These are phyloP conservation scores for Paracamarosporium sp. DNA, from an alignment of 2,329 filamentous ascomycete species.

Conservation along the genomic window DNA sequence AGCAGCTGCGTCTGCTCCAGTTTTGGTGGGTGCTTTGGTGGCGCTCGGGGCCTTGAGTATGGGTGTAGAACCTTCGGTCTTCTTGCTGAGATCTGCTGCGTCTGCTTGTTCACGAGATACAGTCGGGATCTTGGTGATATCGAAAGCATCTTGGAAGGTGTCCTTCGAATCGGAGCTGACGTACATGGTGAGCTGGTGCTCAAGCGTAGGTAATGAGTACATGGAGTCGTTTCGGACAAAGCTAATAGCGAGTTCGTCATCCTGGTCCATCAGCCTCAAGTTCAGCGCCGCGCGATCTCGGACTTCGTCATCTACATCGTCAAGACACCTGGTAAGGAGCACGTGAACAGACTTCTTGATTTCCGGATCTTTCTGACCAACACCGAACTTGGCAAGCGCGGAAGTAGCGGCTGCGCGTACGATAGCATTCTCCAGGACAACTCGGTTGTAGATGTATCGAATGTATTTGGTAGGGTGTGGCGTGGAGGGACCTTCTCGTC, in stretches of 20 bases:
- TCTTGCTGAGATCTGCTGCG: constrained; percentile 95
- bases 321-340: constrained; percentile 88
- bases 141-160: constrained; percentile 85
- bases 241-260: constrained; percentile 81
- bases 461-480: constrained; percentile 98
- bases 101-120: constrained; percentile 96
- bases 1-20: constrained; percentile 76
- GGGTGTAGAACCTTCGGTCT: constrained; percentile 89
- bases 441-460: constrained; percentile 98
- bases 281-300: constrained; percentile 94
- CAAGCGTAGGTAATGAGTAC: constrained; percentile 92
- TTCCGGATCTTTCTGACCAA: constrained; percentile 91
- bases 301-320: constrained; percentile 97
- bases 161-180: constrained; percentile 90
- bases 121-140: constrained; percentile 87
- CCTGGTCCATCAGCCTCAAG: constrained; percentile 87
- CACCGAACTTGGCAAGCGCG: constrained; percentile 94
- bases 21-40: constrained; percentile 73
- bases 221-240: constrained; percentile 98
- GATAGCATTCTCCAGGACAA: constrained; percentile 95
- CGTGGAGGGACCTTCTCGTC: constrained; percentile 93
- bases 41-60: constrained; percentile 92
- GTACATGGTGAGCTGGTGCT: constrained; percentile 97
- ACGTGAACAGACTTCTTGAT: constrained; percentile 96
- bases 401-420: constrained; percentile 95